Evolutionary conservation across 257 asterid species (phyloP).

Genomic region (Solanum tacnaense): DNA sequence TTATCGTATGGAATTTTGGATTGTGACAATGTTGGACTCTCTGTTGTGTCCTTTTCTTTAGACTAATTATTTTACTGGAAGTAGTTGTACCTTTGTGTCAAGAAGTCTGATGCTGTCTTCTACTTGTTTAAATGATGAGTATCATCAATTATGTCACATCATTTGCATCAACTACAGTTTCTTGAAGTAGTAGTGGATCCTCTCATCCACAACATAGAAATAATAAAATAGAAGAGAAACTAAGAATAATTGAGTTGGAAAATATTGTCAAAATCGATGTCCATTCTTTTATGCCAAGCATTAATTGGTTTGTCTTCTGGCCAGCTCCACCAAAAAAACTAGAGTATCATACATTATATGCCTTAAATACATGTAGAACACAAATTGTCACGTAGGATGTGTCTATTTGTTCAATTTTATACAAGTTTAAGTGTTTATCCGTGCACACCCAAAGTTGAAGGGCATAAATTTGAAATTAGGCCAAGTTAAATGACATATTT

Average conservation of each 20-base stretch:
- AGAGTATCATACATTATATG: not conserved
- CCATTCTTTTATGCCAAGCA: not conserved
- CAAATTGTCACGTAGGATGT: not conserved
- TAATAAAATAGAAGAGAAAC: not conserved
- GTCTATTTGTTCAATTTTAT: no score
- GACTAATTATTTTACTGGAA: not conserved
- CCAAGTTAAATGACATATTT: no score
- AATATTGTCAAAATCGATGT: not conserved
- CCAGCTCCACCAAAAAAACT: not conserved
- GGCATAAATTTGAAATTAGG: no score
- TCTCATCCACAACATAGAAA: not conserved
- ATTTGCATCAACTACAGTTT: not conserved
- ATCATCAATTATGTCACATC: not conserved
- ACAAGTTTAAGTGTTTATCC: accelerated
- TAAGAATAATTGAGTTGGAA: not conserved
- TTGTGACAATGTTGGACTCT: not conserved
- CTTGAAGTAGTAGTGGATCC: not conserved
- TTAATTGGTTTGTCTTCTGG: not conserved
- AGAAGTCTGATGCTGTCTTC: not conserved
- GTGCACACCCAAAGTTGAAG: no score
- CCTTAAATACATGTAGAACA: not conserved
- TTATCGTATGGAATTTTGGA: not conserved
- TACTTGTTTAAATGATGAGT: not conserved
- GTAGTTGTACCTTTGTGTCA: not conserved
- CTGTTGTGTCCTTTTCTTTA: not conserved